Evolutionary conservation across 768 basidiomycete species (phyloP), one percentile per base, ranked within the genome.

Genomic region (Tricholoma bakamatsutake): DNA sequence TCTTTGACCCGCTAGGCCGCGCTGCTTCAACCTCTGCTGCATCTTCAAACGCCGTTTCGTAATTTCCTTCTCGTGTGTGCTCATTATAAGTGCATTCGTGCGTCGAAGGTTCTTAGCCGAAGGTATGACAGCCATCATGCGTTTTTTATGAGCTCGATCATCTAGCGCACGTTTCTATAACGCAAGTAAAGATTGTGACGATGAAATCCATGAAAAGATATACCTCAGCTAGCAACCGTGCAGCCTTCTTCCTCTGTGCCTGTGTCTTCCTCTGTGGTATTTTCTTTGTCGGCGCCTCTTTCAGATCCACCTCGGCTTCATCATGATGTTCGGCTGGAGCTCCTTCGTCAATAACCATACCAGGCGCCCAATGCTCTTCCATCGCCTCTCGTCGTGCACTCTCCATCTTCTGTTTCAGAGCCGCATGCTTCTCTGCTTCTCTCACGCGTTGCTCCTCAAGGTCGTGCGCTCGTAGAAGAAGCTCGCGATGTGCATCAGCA

Each of bases 1-100:
- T 63, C 79, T 82, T 67, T 82, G 79, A 0, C 94, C 94, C 0
- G 76, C 82, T 11, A 93, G 67, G 7, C 93, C 91, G 31, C 72
- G 69, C 48, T 71, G 70, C 64, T 76, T 80, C 48, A 86, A 68
- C 58, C 78, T 83, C 57, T 84, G 76, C 52, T 72, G 65, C 59
- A 73, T 60, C 1, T 72, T 74, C 1, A 73, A 65, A 21, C 76
- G 78, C 15, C 79, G 79, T 43, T 76, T 64, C 1, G 65, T 67
- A 1, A 70, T 73, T 3, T 70, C 73, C 30, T 76, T 67, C 40
- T 83, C 78, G 5, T 79, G 80, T 2, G 62, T 58, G 3, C 71
- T 64, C 35, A 70, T 57, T 5, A 71, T 60, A 35, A 73, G 59
- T 59, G 76, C 57, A 62, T 75, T 62, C 57, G 73, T 47, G 62